Evolutionary conservation across 164 flowering plant species (phyloP), one percentile per base, ranked within the genome.

Genomic region (Kingdonia uniflora): DNA sequence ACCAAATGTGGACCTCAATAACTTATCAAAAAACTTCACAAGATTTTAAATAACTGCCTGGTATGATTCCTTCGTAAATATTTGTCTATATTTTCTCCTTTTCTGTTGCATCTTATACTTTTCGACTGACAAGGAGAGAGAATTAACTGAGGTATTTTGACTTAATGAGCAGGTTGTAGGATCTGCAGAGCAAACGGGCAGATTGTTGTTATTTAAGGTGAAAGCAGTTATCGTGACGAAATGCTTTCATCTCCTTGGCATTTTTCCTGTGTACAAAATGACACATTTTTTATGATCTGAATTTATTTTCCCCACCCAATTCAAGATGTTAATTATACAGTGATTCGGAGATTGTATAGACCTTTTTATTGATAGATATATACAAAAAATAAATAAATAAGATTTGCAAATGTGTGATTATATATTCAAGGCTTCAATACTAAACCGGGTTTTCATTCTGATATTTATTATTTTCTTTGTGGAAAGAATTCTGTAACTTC

Each of bases 161-260:
- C 16, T 37, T 37, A 37, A 37, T 37, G 40, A 7, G 51, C 76
- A 92, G 97, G 99, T 92, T 45, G 72, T 78, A 47, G 99, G 97
- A 7, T 76, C 91, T 0, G 67, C 79, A 2, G 87, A 87, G 70
- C 95, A 91, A 65, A 72, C 82, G 1, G 85, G 98, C 63, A 60
- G 97, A 46, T 78, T 92, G 16, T 65, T 88, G 72, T 52, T 92
- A 12, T 92, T 96, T 29, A 95, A 88, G 62, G 97, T 97, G 41
- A 80, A 95, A 0, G 96, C 90, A 3, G 65, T 72, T 12, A 97
- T 92, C 20, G 88, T 92, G 97, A 72, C 95, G 51, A 74, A 77
- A 51, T 92, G 95, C 69, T 88, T 88, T 59, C 42, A 74, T 68
- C 82, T 92, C 24, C 85, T 88, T 13, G 98, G 98, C 1, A 84